Percentiles rank a stretch among this genome's conserved stretches.
Conservation (phyloP, 192 early-diverging fungal genomes). For the Chytriomyces sp. region DNA sequence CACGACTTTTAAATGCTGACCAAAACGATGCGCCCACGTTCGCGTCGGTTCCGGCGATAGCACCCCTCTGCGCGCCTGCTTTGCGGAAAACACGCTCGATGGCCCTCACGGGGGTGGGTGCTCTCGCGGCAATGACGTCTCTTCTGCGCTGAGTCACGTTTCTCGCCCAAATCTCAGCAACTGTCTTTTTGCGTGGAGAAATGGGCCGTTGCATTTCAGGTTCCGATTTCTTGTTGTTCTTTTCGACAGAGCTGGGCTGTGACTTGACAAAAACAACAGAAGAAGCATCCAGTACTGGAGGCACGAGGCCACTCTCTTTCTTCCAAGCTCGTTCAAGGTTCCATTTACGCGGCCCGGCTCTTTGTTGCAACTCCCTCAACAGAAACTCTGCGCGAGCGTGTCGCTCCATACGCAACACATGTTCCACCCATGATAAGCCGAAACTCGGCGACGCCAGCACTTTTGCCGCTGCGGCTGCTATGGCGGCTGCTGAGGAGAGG, state of each 20-base stretch:
- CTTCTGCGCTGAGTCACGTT: neutral
- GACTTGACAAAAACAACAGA: neutral
- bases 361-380: constrained; percentile 19
- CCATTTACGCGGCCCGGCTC: constrained; percentile 4
- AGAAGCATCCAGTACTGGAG: neutral
- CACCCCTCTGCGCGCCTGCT: neutral
- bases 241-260: neutral
- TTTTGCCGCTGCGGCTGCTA: neutral
- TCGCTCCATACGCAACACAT: constrained; percentile 30
- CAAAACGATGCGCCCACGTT: too few species aligned
- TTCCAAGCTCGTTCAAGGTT: constrained; percentile 16
- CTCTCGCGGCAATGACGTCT: neutral
- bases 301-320: neutral
- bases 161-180: neutral
- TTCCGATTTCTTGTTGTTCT: neutral
- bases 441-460: neutral
- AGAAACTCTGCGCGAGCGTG: constrained; percentile 28
- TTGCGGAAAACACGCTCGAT: constrained; percentile 19
- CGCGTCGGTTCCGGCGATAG: too few species aligned
- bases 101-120: neutral
- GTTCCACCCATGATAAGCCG: constrained; percentile 13
- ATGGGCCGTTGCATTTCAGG: neutral
- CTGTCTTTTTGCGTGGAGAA: neutral
- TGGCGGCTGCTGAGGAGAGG: neutral
- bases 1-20: too few species aligned